Conservation (phyloP, 257 asterid species). For the Ligustrum vulgare region DNA sequence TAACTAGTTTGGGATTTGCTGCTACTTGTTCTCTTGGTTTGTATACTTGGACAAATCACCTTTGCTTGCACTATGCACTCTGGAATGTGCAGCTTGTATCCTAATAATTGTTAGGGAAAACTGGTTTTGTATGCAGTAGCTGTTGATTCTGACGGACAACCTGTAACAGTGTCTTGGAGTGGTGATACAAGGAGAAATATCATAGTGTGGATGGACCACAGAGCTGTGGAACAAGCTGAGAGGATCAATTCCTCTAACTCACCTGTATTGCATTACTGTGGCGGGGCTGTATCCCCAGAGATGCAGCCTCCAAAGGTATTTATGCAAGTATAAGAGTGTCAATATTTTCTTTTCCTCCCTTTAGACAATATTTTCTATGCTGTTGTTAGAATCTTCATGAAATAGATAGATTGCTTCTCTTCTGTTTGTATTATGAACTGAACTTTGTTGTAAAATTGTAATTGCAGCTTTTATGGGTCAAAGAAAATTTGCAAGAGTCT, state of each 20-base stretch:
- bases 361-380: background rate
- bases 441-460: constrained; percentile 29
- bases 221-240: constrained; percentile 95
- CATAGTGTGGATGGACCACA: constrained; percentile 99
- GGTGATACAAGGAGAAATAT: constrained; percentile 88
- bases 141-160: constrained; percentile 86
- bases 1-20: constrained; percentile 89
- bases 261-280: constrained; percentile 90
- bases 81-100: constrained; percentile 31
- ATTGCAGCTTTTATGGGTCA: constrained; percentile 93
- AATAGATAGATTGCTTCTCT: background rate
- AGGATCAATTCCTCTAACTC: constrained; percentile 81
- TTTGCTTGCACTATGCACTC: constrained; percentile 7
- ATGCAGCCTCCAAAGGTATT: constrained; percentile 97
- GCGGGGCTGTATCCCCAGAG: constrained; percentile 95
- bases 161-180: constrained; percentile 92
- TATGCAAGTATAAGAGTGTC: constrained; percentile 13
- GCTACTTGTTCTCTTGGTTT: constrained; percentile 97
- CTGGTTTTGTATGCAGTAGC: constrained; percentile 74
- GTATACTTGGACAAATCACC: constrained; percentile 25
- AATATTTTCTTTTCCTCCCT: background rate
- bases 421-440: constrained; percentile 16
- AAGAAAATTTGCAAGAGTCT: constrained; percentile 84
- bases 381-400: background rate
- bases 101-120: constrained; percentile 34